Evolutionary conservation across 164 flowering plant genomes (phyloP).

Genomic region (Annona squamosa): DNA sequence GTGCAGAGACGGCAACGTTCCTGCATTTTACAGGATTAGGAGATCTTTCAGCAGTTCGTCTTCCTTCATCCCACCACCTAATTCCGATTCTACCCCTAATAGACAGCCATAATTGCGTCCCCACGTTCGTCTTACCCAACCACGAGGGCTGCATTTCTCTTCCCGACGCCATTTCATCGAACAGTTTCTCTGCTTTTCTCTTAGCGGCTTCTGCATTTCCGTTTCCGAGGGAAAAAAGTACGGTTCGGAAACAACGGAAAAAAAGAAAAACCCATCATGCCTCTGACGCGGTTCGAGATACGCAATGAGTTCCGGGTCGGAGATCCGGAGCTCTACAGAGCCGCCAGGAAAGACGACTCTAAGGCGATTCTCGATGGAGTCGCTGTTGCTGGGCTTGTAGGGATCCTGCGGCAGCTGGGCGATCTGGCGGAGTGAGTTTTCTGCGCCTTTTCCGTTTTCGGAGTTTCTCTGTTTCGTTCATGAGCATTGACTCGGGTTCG

Average conservation of each 20-base stretch:
- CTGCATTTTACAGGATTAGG: neutral
- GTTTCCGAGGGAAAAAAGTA: neutral
- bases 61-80: conserved; percentile 46
- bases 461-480: neutral
- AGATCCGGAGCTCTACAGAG: conserved; percentile 46
- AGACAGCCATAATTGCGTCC: neutral
- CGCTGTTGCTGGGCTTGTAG: conserved; percentile 90
- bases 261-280: conserved; percentile 35
- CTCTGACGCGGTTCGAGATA: conserved; percentile 53
- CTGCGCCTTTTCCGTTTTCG: neutral
- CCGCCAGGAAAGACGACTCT: conserved; percentile 59
- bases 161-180: neutral
- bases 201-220: neutral
- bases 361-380: conserved; percentile 81
- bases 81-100: conserved; percentile 10
- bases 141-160: conserved; percentile 7
- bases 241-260: neutral
- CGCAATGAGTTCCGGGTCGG: conserved; percentile 78
- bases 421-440: conserved; percentile 86
- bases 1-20: conserved; percentile 26
- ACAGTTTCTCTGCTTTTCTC: neutral
- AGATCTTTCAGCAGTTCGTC: conserved; percentile 44
- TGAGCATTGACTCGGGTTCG: neutral
- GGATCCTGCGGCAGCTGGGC: conserved; percentile 87
- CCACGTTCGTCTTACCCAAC: conserved; percentile 11